Evolutionary conservation across 2,329 filamentous ascomycete species (phyloP), one percentile per base, ranked within the genome.

Genomic region (Fusarium setosum): DNA sequence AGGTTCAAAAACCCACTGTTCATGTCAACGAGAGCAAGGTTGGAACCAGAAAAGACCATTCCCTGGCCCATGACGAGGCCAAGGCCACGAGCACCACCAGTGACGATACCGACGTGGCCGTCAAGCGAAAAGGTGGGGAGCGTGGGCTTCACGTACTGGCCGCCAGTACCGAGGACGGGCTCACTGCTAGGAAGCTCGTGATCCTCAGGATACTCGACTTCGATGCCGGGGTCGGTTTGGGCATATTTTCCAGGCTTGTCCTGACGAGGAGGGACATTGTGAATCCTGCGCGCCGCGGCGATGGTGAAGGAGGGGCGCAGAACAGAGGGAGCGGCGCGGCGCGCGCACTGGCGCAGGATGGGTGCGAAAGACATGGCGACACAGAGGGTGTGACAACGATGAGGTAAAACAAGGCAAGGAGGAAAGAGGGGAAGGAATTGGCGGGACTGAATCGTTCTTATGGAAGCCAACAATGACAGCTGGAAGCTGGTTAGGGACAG

Each of bases 11-110:
- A 84, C 88, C 69, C 79, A 95, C 92, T 91, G 81, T 98, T 97
- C 82, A 97, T 83, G 77, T 98, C 95, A 37, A 97, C 93, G 78
- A 98, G 92, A 38, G 95, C 95, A 63, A 97, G 85, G 77, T 97
- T 90, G 10, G 93, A 92, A 51, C 95, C 95, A 53, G 92, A 96
- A 52, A 93, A 90, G 52, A 97, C 92, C 79, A 97, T 88, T 44
- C 92, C 94, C 82, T 97, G 94, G 50, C 91, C 92, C 92, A 98
- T 97, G 70, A 96, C 94, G 62, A 97, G 83, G 35, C 95, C 95
- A 58, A 98, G 80, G 8, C 95, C 95, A 74, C 94, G 86, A 23
- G 95, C 95, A 74, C 94, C 95, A 51, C 95, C 95, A 1, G 95
- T 98, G 35, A 98, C 92, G 37, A 97, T 84, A 44, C 89, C 93